Evolutionary conservation across 1,284 basidiomycete genomes (phyloP), one percentile per base, ranked within the genome.

Genomic region (Cutaneotrichosporon sp.): DNA sequence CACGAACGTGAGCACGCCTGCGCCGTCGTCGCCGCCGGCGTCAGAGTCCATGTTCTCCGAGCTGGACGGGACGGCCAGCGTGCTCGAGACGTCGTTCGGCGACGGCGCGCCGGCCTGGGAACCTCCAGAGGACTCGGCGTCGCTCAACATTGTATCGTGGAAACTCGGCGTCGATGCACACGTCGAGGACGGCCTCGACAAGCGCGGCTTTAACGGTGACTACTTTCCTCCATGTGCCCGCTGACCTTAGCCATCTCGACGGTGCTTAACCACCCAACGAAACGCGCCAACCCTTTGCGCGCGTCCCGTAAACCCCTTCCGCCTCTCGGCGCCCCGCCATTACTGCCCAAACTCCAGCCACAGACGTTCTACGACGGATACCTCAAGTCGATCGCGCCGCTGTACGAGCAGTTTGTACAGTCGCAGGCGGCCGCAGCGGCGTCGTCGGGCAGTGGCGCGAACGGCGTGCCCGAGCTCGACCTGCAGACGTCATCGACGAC

Each of bases 241-340:
- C 36, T 52, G 12, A 45, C 23, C 8, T 4, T 56, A 78, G 85
- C 85, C 21, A 84, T 87, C 56, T 86, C 85, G 8, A 85, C 83
- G 8, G 84, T 87, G 10, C 80, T 93, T 51, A 90, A 90, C 65
- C 90, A 87, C 66, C 90, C 90, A 2, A 86, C 87, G 66, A 88
- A 85, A 74, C 81, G 79, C 45, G 85, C 87, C 46, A 87, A 87
- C 33, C 89, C 90, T 9, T 85, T 91, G 21, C 88, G 92, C 69
- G 83, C 87, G 0, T 88, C 90, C 64, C 85, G 76, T 14, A 75
- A 88, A 9, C 75, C 84, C 0, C 77, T 93, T 9, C 89, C 90
- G 2, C 75, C 86, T 7, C 51, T 72, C 15, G 81, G 85, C 4
- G 82, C 84, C 1, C 83, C 85, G 1, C 64, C 67, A 47, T 79